Base-by-base conservation (phyloP, 2,329 filamentous ascomycete genomes). In the Aureobasidium sp. region DNA sequence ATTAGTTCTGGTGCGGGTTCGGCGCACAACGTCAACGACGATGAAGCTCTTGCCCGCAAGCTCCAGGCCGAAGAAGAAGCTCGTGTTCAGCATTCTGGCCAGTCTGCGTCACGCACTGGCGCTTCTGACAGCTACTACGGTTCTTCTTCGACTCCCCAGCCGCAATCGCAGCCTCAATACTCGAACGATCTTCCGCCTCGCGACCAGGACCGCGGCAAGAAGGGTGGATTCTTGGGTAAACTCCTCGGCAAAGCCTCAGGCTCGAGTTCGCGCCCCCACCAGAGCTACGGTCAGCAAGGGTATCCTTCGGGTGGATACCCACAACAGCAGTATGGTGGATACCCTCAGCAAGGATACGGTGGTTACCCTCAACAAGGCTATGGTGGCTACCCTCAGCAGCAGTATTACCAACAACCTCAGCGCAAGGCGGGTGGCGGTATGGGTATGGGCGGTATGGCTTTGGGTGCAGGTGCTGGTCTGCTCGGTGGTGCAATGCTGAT, bases 61-160 rank as follows among this genome's bases (percentile, higher is more conserved):
- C 74, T 95, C 37, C 90, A 95, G 67, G 86, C 86, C 39, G 87
- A 95, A 68, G 90, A 95, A 68, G 79, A 95, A 58, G 80, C 81
- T 5, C 79, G 81, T 39, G 57, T 42, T 11, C 24, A 48, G 16
- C 52, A 47, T 27, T 17, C 44, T 27, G 58, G 54, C 24, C 21
- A 32, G 10, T 24, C 51, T 34, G 16, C 14, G 11, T 77, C 76
- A 14, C 65, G 61, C 58, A 62, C 63, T 62, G 75, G 75, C 24
- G 68, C 72, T 2, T 63, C 72, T n/a, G 67, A 74, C 44, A 64
- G 68, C 37, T 80, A 76, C 60, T 80, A 81, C 64, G 61, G 59
- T 35, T 42, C 48, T 25, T 38, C 32, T 29, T 40, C 29, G 7
- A 24, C 35, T 6, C n/a, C 50, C 25, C 51, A 41, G 22, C 24